Base-by-base conservation (phyloP, 2,329 filamentous ascomycete species). In the Fusarium odoratissimum region DNA sequence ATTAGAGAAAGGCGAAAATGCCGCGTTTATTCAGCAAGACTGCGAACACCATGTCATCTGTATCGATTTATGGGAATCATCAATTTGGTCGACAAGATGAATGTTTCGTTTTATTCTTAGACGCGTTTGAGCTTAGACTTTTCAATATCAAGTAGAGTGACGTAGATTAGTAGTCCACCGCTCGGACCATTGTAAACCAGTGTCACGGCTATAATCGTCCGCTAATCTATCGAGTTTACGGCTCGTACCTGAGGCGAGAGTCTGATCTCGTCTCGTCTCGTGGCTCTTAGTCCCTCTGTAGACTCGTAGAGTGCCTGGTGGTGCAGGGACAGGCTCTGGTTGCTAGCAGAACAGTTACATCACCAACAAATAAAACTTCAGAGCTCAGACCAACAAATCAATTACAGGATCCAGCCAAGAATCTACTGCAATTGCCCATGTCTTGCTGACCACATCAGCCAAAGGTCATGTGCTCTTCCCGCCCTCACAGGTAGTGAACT, bases 381-480 rank as follows among this genome's bases (percentile, higher is more conserved):
- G 51, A 60, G 61, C 65, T 65, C 48, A 70, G 67, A 56, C 60
- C 60, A 70, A 35, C 31, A 41, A 48, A 46, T 49, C 51, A 61
- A 51, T 25, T 35, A 19, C 46, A 49, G n/a, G 35, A 51, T 13
- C n/a, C 30, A 51, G 46, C 46, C 30, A 51, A 33, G 23, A 19
- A 52, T 37, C 9, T 25, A 52, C 49, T 21, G 37, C 56, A 46
- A 37, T 52, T 40, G 42, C 45, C 49, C 28, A 63, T 63, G 67
- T 72, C 69, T 71, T 46, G 57, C 51, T 68, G 63, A 60, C 64
- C 68, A 71, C 69, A 71, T 71, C 63, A 46, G 52, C 54, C 60
- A 44, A 45, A 45, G 69, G 64, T 64, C 69, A 72, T 71, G 69
- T 71, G 69, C 68, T 44, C 51, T 56, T 72, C 49, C 69, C 54